Evolutionary conservation across 208 protist species (phyloP), one percentile per base, ranked within the genome.

Genomic region (Leishmania gerbilli): DNA sequence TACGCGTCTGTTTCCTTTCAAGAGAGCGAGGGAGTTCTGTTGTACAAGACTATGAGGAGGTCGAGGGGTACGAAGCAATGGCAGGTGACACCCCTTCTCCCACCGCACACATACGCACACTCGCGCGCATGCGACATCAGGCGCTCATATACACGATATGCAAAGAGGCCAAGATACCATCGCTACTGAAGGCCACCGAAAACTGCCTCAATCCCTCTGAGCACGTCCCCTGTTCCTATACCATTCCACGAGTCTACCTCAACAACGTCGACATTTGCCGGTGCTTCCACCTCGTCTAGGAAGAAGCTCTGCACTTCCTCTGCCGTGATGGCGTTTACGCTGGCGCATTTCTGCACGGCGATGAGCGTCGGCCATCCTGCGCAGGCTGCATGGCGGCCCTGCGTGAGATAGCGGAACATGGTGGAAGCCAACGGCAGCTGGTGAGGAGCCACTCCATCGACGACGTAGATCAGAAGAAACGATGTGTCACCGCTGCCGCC

Each of bases 171-270:
- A 55, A 55, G 69, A 74, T 40, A 34, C 51, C 51, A 42, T 76
- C 31, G 47, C 72, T 76, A 76, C 31, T 24, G 72, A 55, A 17
- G 31, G 34, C 17, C 49, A 67, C 65, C 67, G 15, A 76, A 65
- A 27, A 34, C 64, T 24, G 56, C n/a, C 56, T 68, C 40, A 3
- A 77, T 45, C 6, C 7, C 13, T 6, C 24, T 62, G 37, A 90
- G 67, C 31, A 94, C 84, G 68, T 92, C 90, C 8, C 85, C 87
- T 34, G 94, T 64, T 15, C 92, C 94, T 6, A 93, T 67, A 1
- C 91, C 92, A 76, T 95, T 95, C 94, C 92, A 97, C 68, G 92
- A 92, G 84, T 95, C 92, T 15, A 91, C 88, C 77, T 88, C 88
- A 31, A 97, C 31, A 40, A 94, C 40, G 40, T 56, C 51, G 17